Evolutionary conservation across 176 grass and related monocot species (phyloP).

Genomic region (Hsuehochloa calcarea): DNA sequence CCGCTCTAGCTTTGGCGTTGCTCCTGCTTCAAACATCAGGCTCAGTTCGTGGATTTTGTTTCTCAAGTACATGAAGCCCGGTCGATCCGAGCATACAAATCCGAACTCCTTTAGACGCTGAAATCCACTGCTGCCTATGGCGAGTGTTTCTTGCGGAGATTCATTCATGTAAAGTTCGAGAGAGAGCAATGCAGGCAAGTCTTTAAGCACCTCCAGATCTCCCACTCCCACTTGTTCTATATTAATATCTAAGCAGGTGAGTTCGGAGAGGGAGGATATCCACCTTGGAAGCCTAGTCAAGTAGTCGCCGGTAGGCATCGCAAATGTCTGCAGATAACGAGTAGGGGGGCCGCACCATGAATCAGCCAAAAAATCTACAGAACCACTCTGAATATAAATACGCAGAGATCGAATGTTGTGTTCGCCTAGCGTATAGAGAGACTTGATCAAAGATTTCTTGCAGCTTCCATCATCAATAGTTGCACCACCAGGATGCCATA

Average conservation of each 20-base stretch:
- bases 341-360: too few relatives aligned
- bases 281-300: slow-evolving; percentile 7
- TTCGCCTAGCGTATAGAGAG: slow-evolving; percentile 12
- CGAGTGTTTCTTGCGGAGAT: neutral
- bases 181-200: neutral
- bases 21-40: slow-evolving; percentile 26
- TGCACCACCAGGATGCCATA: too few relatives aligned
- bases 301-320: too few relatives aligned
- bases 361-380: too few relatives aligned
- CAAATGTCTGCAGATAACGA: too few relatives aligned
- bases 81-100: too few relatives aligned
- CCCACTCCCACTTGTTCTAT: slow-evolving; percentile 10
- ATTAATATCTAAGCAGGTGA: slow-evolving; percentile 3
- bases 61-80: too few relatives aligned
- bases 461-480: too few relatives aligned
- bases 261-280: slow-evolving; percentile 17
- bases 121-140: slow-evolving; percentile 21
- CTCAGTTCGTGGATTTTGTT: neutral
- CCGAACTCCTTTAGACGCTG: slow-evolving; percentile 7
- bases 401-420: slow-evolving; percentile 9
- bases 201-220: slow-evolving; percentile 21
- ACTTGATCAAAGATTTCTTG: too few relatives aligned
- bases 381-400: neutral
- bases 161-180: slow-evolving; percentile 15
- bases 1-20: slow-evolving; percentile 22